Conservation (phyloP, 768 basidiomycete species). For the Termitomyces eurrhizus region DNA sequence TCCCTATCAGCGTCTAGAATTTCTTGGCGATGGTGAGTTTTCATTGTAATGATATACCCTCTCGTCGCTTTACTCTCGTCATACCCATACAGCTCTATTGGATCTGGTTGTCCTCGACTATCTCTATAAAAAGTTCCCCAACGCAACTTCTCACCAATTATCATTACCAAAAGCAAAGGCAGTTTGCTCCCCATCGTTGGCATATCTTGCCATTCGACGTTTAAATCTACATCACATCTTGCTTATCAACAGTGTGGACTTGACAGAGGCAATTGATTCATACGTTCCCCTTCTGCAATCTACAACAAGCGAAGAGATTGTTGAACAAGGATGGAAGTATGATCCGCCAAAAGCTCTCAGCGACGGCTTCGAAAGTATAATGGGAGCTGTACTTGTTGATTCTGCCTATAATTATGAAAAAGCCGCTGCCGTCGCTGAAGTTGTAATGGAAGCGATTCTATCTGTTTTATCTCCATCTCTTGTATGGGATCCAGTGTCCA, state of each 20-base stretch:
- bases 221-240: conserved; percentile 68
- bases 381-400: conserved; percentile 84
- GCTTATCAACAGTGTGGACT: conserved; percentile 63
- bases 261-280: conserved; percentile 58
- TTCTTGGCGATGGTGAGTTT: conserved; percentile 80
- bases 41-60: neutral
- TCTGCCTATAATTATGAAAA: conserved; percentile 70
- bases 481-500: conserved; percentile 68
- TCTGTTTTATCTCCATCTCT: conserved; percentile 53
- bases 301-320: conserved; percentile 55
- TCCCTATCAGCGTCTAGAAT: conserved; percentile 86
- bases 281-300: conserved; percentile 58
- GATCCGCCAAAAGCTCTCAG: conserved; percentile 85
- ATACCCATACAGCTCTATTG: conserved; percentile 48
- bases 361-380: conserved; percentile 80
- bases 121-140: conserved; percentile 65
- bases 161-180: conserved; percentile 66
- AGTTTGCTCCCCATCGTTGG: conserved; percentile 72
- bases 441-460: conserved; percentile 66
- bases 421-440: conserved; percentile 55
- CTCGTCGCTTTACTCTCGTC: neutral
- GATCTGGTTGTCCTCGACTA: conserved; percentile 71
- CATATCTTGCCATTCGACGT: conserved; percentile 60
- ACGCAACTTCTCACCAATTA: conserved; percentile 73
- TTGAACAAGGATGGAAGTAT: conserved; percentile 71